phyloP scores from a whole-genome alignment of 192 early-diverging fungal genomes.

The Coemansia sp. region DNA sequence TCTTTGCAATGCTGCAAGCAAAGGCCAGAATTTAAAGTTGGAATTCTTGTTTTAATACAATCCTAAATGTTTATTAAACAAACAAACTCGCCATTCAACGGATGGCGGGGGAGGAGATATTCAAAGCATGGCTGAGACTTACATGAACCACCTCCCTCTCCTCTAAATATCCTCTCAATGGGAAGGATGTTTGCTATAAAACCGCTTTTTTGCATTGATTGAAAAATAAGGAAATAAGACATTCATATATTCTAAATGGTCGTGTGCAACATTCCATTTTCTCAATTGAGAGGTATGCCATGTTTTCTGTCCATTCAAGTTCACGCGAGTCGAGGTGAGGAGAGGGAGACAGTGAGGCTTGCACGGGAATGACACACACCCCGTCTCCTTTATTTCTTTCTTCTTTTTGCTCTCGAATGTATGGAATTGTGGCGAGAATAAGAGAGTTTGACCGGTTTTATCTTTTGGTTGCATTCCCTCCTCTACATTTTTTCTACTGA shows the following conservation, averaged over 20 bases:
- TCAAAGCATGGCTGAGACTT: too few species aligned
- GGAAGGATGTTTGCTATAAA: too few species aligned
- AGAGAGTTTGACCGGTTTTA: neutral
- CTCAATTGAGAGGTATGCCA: neutral
- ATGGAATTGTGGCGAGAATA: neutral
- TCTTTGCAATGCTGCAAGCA: slow-evolving; percentile 42
- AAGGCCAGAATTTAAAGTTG: slow-evolving; percentile 24
- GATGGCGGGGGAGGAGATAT: neutral
- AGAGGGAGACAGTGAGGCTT: neutral
- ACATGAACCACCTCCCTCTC: too few species aligned
- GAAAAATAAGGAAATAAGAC: too few species aligned
- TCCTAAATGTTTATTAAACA: too few species aligned
- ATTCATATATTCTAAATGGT: too few species aligned
- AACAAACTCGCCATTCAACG: too few species aligned
- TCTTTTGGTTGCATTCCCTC: neutral
- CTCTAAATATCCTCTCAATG: too few species aligned
- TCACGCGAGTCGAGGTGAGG: neutral
- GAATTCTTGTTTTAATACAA: too few species aligned
- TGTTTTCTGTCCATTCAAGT: neutral
- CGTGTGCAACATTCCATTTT: too few species aligned
- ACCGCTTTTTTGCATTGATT: too few species aligned
- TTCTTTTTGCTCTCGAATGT: neutral
- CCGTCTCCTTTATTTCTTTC: neutral
- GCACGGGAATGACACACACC: neutral
- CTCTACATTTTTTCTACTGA: neutral